Evolutionary conservation across 176 grass and related monocot species (phyloP), one percentile per base, ranked within the genome.

Genomic region (Cymbopogon citratus): DNA sequence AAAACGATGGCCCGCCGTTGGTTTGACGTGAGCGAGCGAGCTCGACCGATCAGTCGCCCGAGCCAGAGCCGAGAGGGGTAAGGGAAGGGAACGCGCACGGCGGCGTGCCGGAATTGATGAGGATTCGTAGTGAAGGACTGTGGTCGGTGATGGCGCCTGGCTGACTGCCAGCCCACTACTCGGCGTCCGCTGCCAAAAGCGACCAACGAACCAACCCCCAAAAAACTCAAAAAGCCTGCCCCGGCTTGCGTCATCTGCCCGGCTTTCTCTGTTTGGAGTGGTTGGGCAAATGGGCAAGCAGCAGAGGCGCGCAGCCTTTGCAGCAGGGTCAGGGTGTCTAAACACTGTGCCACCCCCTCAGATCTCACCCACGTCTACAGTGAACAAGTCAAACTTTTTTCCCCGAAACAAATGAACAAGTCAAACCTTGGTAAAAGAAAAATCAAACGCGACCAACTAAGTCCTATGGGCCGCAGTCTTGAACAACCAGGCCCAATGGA

Each of bases 101-200:
- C 28, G 60, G 27, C 63, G 41, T 10, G 69, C 41, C 21, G 25
- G 25, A 46, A 18, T 48, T 46, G 38, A 27, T 41, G 76, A 0
- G 70, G 16, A 31, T 56, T 80, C 70, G 25, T 9, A 26, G 12
- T 51, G 57, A 84, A 44, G 40, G 41, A 25, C 48, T 7, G 19
- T 85, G 77, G 82, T 85, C 87, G 82, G 82, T 89, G 87, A 71
- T 71, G 38, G 71, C 24, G 76, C 49, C 70, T 9, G 21, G 39
- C 65, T 51, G 48, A 41, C 65, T 13, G 86, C 86, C 63, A 21
- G 11, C 66, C 25, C 73, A 43, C 67, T 51, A 34, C 71, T 51
- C 9, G 69, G 25, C 69, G 35, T 71, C 70, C 51, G 63, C 77
- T 28, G 39, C 64, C 63, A 71, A 85, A 75, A 64, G 64, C 56